Evolutionary conservation across 257 asterid genomes (phyloP), one percentile per base, ranked within the genome.

Genomic region (Thymus mandschuricus): DNA sequence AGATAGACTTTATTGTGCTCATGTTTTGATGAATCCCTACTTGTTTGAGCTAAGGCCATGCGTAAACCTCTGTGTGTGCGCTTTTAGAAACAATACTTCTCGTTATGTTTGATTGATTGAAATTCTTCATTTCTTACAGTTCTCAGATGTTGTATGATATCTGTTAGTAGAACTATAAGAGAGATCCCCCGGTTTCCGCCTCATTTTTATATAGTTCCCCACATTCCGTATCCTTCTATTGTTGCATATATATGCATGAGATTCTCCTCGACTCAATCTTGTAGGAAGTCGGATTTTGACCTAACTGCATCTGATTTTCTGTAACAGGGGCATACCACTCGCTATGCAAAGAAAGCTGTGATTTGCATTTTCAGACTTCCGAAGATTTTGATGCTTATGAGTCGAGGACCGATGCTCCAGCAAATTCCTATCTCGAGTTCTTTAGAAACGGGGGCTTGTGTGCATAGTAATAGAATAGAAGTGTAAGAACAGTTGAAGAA

Each of bases 291-390:
- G 40, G 54, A 68, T 68, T n/a, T 49, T 64, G 21, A 21, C 21
- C 21, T 21, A 21, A 21, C 21, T 21, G 50, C 10, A 27, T 55
- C 29, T 67, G 72, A 34, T 34, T 68, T 68, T 41, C 43, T 69
- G 43, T 29, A 12, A 29, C 65, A 56, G 48, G 71, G 12, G 38
- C 2, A 21, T 38, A 38, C 41, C 41, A 4, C 41, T 38, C 4
- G 41, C 41, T 38, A 38, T 7, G 3, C 41, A 38, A 38, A 38
- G 41, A 38, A 38, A 35, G 40, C 40, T 5, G 7, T 38, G 41
- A 38, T 38, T 4, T 38, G 41, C 3, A 38, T 38, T 38, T 38
- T 4, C 41, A 7, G 41, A 38, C 7, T 38, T 38, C 41, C 5
- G 6, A 38, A 38, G 41, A 38, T 7, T 38, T 38, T 38, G 41